A percentile compares a stretch with the other conserved stretches of the same genome.
Evolutionary conservation across 306 rosid genomes (phyloP).

Genomic region (Fagus sylvatica): DNA sequence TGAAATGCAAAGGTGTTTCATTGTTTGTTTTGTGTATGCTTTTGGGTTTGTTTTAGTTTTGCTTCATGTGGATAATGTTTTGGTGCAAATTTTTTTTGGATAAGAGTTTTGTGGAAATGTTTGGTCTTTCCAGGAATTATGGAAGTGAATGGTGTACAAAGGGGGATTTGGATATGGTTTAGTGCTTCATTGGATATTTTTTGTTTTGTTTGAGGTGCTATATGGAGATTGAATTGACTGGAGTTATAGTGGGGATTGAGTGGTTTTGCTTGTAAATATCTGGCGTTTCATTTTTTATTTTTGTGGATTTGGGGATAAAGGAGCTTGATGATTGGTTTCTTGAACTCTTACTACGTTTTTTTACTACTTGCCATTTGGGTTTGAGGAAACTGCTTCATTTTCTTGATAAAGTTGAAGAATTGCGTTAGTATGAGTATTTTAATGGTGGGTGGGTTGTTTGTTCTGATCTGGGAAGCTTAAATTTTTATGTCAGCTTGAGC

Average conservation of each 20-base stretch:
- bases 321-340: background rate
- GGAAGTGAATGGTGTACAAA: too few relatives aligned
- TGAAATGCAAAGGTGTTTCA: background rate
- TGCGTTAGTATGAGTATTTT: background rate
- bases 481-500: background rate
- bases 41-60: background rate
- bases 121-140: too few relatives aligned
- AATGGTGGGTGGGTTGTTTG: background rate
- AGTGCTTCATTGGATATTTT: too few relatives aligned
- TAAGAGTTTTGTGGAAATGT: background rate
- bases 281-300: background rate
- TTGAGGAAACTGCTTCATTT: background rate
- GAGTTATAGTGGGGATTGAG: background rate
- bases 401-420: background rate
- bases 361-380: background rate
- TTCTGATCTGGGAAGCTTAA: too few relatives aligned
- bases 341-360: background rate
- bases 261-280: background rate
- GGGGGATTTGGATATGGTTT: background rate
- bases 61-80: too few relatives aligned
- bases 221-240: background rate
- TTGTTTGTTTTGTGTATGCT: background rate
- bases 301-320: background rate
- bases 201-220: background rate
- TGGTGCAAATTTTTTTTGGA: background rate